Conservation (phyloP, 495 filamentous ascomycete species). For the Daldinia concentrica region DNA sequence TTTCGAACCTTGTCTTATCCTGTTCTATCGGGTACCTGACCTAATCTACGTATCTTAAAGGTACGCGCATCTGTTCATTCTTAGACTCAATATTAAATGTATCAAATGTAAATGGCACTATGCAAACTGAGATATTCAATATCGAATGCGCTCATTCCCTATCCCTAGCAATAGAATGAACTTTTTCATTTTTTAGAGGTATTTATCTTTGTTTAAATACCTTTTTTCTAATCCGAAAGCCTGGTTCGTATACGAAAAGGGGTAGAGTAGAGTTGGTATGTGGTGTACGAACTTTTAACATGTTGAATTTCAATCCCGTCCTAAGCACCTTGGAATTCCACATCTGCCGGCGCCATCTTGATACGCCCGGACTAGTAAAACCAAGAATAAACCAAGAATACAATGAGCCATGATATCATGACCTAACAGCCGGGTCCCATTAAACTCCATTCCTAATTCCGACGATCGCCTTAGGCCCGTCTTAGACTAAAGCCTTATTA, state of each 20-base stretch:
- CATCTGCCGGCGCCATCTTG: constrained; percentile 32
- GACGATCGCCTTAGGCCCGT: constrained; percentile 27
- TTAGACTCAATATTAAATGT: neutral
- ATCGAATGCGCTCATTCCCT: neutral
- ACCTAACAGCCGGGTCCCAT: constrained; percentile 29
- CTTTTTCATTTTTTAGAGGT: neutral
- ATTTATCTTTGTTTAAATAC: neutral
- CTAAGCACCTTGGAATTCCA: constrained; percentile 14
- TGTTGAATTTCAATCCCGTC: neutral
- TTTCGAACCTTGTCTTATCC: constrained; percentile 11
- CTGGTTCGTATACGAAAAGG: constrained; percentile 7
- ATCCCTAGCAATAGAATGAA: neutral
- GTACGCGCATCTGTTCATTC: neutral
- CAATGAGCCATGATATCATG: constrained; percentile 32
- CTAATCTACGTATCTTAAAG: neutral
- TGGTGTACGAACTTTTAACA: no score
- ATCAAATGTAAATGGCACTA: neutral
- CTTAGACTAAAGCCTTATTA: constrained; percentile 22
- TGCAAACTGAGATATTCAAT: neutral
- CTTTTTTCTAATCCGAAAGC: neutral
- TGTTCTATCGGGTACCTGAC: neutral
- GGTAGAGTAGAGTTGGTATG: neutral
- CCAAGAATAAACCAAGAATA: constrained; percentile 20
- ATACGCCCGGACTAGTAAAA: constrained; percentile 1
- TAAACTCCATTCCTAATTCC: constrained; percentile 32